These are phyloP conservation scores for Starmerella stigmatis DNA, from an alignment of 805 yeast species.

Conservation along the genomic window DNA sequence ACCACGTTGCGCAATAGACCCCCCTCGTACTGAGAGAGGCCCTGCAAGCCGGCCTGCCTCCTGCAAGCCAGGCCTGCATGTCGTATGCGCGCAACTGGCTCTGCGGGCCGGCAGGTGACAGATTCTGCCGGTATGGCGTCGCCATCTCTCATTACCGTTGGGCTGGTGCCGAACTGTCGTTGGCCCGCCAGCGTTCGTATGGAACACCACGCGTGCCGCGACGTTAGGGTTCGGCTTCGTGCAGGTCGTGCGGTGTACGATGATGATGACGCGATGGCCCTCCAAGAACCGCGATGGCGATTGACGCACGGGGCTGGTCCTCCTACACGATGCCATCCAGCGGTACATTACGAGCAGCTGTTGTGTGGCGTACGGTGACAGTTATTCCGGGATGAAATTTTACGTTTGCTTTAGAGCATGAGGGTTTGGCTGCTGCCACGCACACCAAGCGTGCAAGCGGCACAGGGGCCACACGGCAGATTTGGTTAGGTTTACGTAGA, in stretches of 20 bases:
- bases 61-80: neutral
- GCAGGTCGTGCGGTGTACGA: slow-evolving; percentile 5
- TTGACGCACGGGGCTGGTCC: too few relatives aligned
- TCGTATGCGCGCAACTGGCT: slow-evolving; percentile 10
- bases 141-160: neutral
- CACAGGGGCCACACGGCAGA: too few relatives aligned
- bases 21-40: too few relatives aligned
- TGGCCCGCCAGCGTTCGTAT: slow-evolving; percentile 5
- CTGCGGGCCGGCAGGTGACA: neutral
- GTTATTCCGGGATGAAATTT: too few relatives aligned
- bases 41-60: neutral
- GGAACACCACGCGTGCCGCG: neutral
- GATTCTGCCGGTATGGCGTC: neutral
- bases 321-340: too few relatives aligned
- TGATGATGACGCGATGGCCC: neutral
- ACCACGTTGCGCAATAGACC: too few relatives aligned
- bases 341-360: too few relatives aligned
- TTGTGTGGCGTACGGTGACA: too few relatives aligned
- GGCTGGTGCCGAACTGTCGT: neutral
- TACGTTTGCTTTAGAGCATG: too few relatives aligned
- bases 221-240: neutral
- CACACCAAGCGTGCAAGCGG: too few relatives aligned
- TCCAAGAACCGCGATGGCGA: neutral
- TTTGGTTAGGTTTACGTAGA: too few relatives aligned
- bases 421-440: too few relatives aligned